phyloP scores from a whole-genome alignment of 148 eudicot species.

The Heliamphora exappendiculata region DNA sequence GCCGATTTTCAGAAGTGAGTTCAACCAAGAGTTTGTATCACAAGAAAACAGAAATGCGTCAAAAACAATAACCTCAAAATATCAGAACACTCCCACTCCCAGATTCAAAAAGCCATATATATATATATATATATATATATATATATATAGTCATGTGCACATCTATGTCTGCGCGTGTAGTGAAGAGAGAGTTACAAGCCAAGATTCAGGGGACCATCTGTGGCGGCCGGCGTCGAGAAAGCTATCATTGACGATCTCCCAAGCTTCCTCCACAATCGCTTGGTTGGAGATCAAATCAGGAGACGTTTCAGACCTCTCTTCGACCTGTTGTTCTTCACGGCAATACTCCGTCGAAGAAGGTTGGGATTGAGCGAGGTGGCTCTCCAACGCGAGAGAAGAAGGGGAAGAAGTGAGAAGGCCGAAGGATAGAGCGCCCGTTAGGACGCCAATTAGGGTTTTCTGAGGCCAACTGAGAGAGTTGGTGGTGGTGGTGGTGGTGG shows the following conservation, averaged over 20 bases:
- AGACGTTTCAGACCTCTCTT: constrained; percentile 18
- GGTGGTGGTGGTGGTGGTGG: not conserved
- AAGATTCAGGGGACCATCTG: constrained; percentile 71
- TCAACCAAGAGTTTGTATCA: too few species aligned
- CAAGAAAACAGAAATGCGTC: too few species aligned
- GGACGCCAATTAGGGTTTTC: constrained; percentile 23
- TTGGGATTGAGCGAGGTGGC: not conserved
- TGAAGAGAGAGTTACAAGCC: constrained; percentile 51
- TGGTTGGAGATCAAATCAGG: constrained; percentile 34
- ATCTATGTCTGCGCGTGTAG: not conserved
- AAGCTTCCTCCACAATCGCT: constrained; percentile 82
- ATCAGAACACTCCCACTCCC: too few species aligned
- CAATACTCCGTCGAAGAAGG: constrained; percentile 21
- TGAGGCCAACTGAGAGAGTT: constrained; percentile 20
- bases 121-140: not conserved
- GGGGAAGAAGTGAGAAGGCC: constrained; percentile 32
- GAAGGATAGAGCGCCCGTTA: constrained; percentile 38
- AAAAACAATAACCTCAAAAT: too few species aligned
- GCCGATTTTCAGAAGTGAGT: too few species aligned
- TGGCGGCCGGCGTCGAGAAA: constrained; percentile 43
- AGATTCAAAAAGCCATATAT: too few species aligned
- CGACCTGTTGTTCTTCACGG: constrained; percentile 33
- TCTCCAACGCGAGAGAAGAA: constrained; percentile 20
- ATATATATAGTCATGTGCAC: not conserved
- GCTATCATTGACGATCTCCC: constrained; percentile 81